phyloP scores from a whole-genome alignment of 768 basidiomycete species.

The Antrodiella citrinella region DNA sequence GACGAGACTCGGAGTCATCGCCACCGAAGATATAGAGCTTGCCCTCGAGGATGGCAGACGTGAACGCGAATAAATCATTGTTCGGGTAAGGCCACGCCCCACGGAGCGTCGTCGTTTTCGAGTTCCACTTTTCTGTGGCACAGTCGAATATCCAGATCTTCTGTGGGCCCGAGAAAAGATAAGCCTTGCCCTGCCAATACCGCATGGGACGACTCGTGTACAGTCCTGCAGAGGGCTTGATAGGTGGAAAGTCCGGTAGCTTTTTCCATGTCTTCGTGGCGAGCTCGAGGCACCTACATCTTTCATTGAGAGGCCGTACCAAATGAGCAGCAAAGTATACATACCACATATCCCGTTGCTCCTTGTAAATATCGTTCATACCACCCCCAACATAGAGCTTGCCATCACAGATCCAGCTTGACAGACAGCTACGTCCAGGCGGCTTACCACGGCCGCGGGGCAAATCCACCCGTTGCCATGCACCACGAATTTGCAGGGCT shows the following conservation, averaged over 20 bases:
- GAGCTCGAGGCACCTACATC: neutral
- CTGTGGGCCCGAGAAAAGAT: constrained; percentile 25
- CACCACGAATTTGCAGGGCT: neutral
- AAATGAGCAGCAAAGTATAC: neutral
- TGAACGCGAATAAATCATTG: neutral
- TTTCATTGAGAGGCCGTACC: neutral
- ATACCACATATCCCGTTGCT: neutral
- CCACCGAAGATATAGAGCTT: constrained; percentile 27
- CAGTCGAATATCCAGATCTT: constrained; percentile 26
- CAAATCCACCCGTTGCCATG: neutral
- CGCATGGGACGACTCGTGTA: neutral
- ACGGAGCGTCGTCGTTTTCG: constrained; percentile 4
- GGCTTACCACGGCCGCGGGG: neutral
- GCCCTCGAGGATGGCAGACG: constrained; percentile 14
- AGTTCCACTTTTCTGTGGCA: constrained; percentile 12
- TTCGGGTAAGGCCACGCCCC: constrained; percentile 6
- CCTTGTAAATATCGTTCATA: neutral
- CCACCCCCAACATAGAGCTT: neutral
- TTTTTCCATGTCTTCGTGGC: neutral
- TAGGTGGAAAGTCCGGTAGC: neutral
- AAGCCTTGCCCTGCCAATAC: constrained; percentile 14
- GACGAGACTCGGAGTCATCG: neutral
- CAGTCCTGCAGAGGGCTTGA: neutral
- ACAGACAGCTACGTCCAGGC: neutral
- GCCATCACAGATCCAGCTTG: neutral